A percentile compares a stretch with the other conserved stretches of the same genome.
Conservation (phyloP, 208 protist genomes). For the Phytomonas francai region DNA sequence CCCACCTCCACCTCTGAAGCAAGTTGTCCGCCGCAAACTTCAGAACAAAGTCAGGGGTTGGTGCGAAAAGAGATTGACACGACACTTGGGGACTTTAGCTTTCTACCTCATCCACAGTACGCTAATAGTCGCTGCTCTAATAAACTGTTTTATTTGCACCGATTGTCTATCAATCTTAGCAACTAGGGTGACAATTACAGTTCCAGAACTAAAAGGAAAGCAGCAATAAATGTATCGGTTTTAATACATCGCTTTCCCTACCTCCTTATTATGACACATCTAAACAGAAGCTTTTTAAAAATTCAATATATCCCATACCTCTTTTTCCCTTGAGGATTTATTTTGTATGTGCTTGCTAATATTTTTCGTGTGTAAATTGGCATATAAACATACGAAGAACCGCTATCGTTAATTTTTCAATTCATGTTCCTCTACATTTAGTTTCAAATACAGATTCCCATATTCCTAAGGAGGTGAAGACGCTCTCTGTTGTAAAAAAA, state of each 20-base stretch:
- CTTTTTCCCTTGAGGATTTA: not conserved
- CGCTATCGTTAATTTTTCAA: not conserved
- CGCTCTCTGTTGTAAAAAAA: not conserved
- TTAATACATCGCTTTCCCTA: not conserved
- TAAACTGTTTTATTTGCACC: constrained; percentile 53
- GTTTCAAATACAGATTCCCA: not conserved
- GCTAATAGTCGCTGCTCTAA: constrained; percentile 35
- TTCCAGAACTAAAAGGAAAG: not conserved
- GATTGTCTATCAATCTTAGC: constrained; percentile 7
- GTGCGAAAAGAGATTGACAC: not conserved
- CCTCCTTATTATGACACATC: not conserved
- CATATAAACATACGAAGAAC: not conserved
- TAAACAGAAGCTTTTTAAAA: not conserved
- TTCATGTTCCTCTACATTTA: not conserved
- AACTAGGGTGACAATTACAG: not conserved
- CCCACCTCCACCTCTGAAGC: not conserved
- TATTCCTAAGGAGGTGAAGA: not conserved
- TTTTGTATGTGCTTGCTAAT: not conserved
- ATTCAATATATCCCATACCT: not conserved
- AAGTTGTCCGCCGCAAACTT: not conserved
- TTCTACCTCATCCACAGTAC: constrained; percentile 55
- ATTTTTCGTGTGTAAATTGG: not conserved
- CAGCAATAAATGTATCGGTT: not conserved
- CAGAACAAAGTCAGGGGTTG: not conserved
- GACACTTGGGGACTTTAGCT: constrained; percentile 33